Percentiles rank a stretch among this genome's conserved stretches.
Conservation (phyloP, 257 asterid species). For the Plectranthus barbatus region DNA sequence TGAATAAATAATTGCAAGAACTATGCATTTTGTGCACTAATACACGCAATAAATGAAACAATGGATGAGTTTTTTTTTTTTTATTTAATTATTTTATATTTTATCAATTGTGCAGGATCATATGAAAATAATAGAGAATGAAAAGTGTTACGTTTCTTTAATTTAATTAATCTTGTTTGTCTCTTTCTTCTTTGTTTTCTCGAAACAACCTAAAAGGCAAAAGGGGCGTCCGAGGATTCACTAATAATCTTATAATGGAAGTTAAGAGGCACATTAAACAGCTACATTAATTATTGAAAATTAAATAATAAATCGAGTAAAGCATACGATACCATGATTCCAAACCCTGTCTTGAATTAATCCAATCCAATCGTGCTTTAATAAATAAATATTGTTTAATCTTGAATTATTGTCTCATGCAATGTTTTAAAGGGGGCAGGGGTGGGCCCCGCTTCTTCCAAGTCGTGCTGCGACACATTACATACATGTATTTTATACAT, state of each 20-base stretch:
- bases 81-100: not conserved
- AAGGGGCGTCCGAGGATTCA: slow-evolving; percentile 25
- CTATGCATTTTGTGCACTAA: too few species aligned
- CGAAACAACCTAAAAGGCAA: slow-evolving; percentile 17
- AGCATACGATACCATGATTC: slow-evolving; percentile 21
- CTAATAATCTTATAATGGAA: not conserved
- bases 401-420: not conserved
- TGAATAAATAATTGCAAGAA: too few species aligned
- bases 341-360: slow-evolving; percentile 15
- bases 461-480: not conserved
- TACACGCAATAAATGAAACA: too few species aligned
- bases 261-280: slow-evolving; percentile 17
- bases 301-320: slow-evolving; percentile 12
- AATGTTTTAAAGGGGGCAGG: not conserved
- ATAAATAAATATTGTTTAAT: not conserved
- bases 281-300: not conserved
- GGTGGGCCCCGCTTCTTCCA: slow-evolving; percentile 18
- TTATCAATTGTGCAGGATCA: not conserved
- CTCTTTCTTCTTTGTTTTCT: not conserved
- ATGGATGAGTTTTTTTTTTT: not conserved
- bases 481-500: not conserved
- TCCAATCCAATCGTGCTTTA: not conserved
- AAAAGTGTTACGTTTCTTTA: too few species aligned
- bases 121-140: not conserved
- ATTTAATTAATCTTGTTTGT: too few species aligned